These are phyloP conservation scores for Catunica adiposa DNA, from an alignment of 2,329 filamentous ascomycete species.

Conservation along the genomic window DNA sequence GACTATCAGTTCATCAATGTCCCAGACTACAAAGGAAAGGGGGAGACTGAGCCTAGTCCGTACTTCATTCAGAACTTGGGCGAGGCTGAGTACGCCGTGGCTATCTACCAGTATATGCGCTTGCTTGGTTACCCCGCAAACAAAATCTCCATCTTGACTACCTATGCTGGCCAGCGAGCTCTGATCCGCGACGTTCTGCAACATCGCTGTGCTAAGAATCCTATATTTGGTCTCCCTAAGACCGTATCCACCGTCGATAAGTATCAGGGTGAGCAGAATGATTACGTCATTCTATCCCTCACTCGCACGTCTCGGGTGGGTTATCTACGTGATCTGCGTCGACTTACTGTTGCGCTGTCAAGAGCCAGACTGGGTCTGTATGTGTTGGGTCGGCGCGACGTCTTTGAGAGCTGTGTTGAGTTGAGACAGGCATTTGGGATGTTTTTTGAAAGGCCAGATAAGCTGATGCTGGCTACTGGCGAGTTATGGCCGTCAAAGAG, in stretches of 20 bases:
- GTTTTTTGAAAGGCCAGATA: conserved; percentile 61
- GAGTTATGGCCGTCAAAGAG: conserved; percentile 68
- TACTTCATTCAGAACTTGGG: conserved; percentile 95
- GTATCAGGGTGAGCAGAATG: conserved; percentile 98
- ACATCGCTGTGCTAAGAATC: conserved; percentile 67
- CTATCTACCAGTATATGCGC: conserved; percentile 93
- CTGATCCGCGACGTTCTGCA: conserved; percentile 73
- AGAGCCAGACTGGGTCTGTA: conserved; percentile 84
- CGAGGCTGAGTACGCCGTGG: conserved; percentile 92
- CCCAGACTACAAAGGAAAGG: conserved; percentile 75
- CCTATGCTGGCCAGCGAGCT: conserved; percentile 82
- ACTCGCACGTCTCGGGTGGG: conserved; percentile 78
- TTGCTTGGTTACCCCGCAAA: conserved; percentile 75
- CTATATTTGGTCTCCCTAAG: conserved; percentile 75
- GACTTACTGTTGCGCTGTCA: conserved; percentile 85
- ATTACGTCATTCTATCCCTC: conserved; percentile 89
- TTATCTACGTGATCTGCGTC: conserved; percentile 82
- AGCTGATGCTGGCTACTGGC: conserved; percentile 63
- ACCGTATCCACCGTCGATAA: conserved; percentile 93
- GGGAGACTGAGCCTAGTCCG: conserved; percentile 76
- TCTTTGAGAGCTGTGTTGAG: conserved; percentile 82
- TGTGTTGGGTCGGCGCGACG: conserved; percentile 69
- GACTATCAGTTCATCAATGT: conserved; percentile 97
- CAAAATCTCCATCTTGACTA: conserved; percentile 77
- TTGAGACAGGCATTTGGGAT: conserved; percentile 71